phyloP scores from a whole-genome alignment of 768 basidiomycete genomes.

The Psilocybe azurescens region DNA sequence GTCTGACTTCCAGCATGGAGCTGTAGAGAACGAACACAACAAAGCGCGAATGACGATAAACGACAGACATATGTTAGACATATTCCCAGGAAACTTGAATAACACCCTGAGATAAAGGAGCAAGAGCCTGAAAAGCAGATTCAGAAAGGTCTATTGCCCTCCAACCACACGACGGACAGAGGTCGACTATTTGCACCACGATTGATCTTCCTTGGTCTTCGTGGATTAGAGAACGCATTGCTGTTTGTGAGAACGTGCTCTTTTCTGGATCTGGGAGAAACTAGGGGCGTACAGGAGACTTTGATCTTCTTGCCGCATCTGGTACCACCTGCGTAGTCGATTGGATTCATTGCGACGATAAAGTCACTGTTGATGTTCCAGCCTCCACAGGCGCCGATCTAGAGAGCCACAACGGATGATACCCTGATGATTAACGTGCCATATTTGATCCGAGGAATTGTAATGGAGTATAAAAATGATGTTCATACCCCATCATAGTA shows the following conservation, averaged over 20 bases:
- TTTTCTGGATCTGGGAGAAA: background rate
- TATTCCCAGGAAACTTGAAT: conserved; percentile 33
- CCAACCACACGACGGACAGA: conserved; percentile 33
- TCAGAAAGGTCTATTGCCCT: conserved; percentile 33
- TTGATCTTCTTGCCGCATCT: conserved; percentile 24
- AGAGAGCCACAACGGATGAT: background rate
- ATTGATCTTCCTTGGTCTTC: conserved; percentile 32
- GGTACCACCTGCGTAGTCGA: conserved; percentile 21
- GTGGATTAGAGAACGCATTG: too few relatives aligned
- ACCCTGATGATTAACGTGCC: too few relatives aligned
- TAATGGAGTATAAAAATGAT: background rate
- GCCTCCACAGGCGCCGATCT: conserved; percentile 28
- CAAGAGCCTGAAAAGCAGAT: conserved; percentile 32
- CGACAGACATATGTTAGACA: background rate
- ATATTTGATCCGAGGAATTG: too few relatives aligned
- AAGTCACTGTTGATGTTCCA: conserved; percentile 24
- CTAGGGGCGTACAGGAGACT: conserved; percentile 23
- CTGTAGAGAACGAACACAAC: background rate
- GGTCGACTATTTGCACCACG: conserved; percentile 31
- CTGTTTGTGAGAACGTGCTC: background rate
- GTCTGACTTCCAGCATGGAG: background rate
- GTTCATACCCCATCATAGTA: conserved; percentile 23
- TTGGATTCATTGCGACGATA: conserved; percentile 26
- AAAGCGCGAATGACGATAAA: background rate
- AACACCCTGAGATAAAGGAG: conserved; percentile 27